A percentile compares a stretch with the other conserved stretches of the same genome.
phyloP scores from a whole-genome alignment of 768 basidiomycete species.

The Coprinopsis cinerea region DNA sequence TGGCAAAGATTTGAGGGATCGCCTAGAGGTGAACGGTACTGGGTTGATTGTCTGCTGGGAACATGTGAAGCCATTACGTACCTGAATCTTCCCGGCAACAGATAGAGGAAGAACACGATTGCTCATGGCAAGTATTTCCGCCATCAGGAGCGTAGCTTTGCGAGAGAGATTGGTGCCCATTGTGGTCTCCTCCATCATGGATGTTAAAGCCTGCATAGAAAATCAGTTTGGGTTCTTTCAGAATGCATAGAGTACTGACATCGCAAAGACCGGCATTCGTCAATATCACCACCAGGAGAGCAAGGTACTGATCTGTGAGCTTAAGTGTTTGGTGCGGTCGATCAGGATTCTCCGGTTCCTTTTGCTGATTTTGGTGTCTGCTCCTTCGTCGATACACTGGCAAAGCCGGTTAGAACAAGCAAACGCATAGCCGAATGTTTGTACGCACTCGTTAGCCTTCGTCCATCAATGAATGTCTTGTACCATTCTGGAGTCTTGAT shows the following conservation, averaged over 20 bases:
- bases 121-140: constrained; percentile 83
- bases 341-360: constrained; percentile 35
- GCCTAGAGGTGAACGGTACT: constrained; percentile 39
- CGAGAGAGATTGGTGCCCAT: constrained; percentile 70
- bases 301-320: constrained; percentile 89
- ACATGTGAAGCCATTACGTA: constrained; percentile 18
- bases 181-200: constrained; percentile 78
- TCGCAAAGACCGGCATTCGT: constrained; percentile 85
- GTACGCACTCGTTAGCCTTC: constrained; percentile 70
- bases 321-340: constrained; percentile 55
- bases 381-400: constrained; percentile 56
- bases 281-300: constrained; percentile 77
- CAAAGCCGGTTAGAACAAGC: constrained; percentile 3
- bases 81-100: constrained; percentile 82
- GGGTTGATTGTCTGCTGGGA: not conserved
- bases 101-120: constrained; percentile 81
- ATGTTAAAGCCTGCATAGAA: constrained; percentile 63
- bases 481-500: constrained; percentile 94
- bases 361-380: constrained; percentile 24
- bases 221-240: constrained; percentile 3
- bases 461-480: constrained; percentile 84
- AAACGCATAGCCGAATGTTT: not conserved
- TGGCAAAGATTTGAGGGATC: constrained; percentile 76
- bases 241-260: constrained; percentile 37
- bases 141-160: constrained; percentile 88